Percentiles rank a stretch among this genome's conserved stretches.
Conservation (phyloP, 208 protist species). For the Porcisia hertigi region DNA sequence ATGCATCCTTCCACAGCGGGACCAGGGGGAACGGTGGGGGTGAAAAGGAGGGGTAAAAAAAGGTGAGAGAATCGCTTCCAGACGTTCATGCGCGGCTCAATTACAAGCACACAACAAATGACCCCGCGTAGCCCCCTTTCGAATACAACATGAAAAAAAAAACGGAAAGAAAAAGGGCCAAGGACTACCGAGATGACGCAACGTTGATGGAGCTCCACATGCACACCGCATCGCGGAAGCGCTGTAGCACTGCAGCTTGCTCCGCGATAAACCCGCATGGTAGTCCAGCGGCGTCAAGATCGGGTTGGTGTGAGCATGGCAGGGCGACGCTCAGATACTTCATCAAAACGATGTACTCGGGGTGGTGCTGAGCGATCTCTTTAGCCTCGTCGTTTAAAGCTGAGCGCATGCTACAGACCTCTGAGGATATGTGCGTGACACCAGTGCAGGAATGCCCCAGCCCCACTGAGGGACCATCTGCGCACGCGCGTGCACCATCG, state of each 20-base stretch:
- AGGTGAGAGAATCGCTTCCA: neutral
- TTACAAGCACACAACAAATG: too few relatives aligned
- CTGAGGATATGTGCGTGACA: neutral
- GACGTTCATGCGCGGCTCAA: too few relatives aligned
- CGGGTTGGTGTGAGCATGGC: neutral
- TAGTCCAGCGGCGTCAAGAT: neutral
- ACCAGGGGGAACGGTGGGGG: neutral
- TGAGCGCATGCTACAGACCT: neutral
- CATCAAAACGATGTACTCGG: slow-evolving; percentile 10
- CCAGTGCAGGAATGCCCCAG: neutral
- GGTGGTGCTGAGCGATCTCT: neutral
- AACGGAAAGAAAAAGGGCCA: neutral
- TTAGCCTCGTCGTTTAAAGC: too few relatives aligned
- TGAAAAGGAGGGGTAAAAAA: neutral
- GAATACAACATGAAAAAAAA: neutral
- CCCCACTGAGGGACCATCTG: neutral
- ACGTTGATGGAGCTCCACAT: slow-evolving; percentile 8
- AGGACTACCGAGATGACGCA: neutral
- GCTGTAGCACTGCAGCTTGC: slow-evolving; percentile 15
- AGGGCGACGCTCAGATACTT: slow-evolving; percentile 21
- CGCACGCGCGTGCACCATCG: neutral
- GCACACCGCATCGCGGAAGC: slow-evolving; percentile 24
- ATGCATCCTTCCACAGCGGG: too few relatives aligned
- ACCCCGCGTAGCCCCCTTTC: too few relatives aligned
- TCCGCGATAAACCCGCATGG: neutral